These are phyloP conservation scores for Conticribra guillardii DNA, from an alignment of 108 stramenopile species.

Conservation along the genomic window DNA sequence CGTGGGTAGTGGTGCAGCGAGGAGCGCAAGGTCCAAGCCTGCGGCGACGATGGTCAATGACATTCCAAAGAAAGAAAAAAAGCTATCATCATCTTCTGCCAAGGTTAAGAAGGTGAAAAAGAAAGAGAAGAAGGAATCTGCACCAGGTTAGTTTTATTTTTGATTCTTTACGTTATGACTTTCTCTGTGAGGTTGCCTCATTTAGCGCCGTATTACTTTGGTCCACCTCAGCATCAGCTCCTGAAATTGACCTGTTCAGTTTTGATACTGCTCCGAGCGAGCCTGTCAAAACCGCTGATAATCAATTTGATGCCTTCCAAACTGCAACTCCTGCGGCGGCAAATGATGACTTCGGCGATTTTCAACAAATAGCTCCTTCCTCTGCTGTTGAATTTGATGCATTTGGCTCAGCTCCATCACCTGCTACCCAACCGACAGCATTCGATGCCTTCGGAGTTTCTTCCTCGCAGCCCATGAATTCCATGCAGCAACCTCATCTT, in stretches of 20 bases:
- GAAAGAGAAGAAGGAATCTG: slow-evolving; percentile 59
- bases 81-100: slow-evolving; percentile 39
- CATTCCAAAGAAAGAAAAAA: slow-evolving; percentile 27
- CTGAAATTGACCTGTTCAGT: slow-evolving; percentile 74
- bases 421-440: slow-evolving; percentile 11
- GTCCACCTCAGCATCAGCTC: slow-evolving; percentile 15
- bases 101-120: slow-evolving; percentile 83
- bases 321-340: slow-evolving; percentile 25
- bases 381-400: slow-evolving; percentile 62
- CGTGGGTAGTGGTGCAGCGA: slow-evolving; percentile 31
- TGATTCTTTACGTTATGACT: too few relatives aligned
- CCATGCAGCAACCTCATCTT: slow-evolving; percentile 36
- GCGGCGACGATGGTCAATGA: slow-evolving; percentile 47
- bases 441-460: slow-evolving; percentile 74
- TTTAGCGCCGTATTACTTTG: too few relatives aligned
- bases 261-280: slow-evolving; percentile 55
- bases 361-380: slow-evolving; percentile 41
- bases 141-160: slow-evolving; percentile 56
- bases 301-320: slow-evolving; percentile 49
- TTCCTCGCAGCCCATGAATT: slow-evolving; percentile 1
- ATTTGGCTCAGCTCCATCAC: slow-evolving; percentile 47
- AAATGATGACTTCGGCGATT: slow-evolving; percentile 57
- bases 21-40: slow-evolving; percentile 58
- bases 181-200: too few relatives aligned
- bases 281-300: slow-evolving; percentile 34